phyloP scores from a whole-genome alignment of 2,329 filamentous ascomycete genomes.

The Esteya vermicola region DNA sequence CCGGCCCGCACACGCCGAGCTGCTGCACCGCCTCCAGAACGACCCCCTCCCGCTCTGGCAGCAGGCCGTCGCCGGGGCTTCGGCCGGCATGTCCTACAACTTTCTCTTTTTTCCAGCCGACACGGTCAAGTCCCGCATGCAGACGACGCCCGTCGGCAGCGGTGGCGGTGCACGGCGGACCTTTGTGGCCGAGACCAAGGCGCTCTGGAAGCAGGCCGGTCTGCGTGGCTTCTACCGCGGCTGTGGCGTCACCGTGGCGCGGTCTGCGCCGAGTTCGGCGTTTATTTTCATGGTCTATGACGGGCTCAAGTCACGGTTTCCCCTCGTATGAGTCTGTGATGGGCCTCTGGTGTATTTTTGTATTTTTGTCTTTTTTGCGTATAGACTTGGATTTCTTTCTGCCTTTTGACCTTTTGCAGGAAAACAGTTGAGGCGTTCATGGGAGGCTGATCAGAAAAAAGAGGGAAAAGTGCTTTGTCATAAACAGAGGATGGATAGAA shows the following conservation, averaged over 20 bases:
- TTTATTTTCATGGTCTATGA: conserved; percentile 97
- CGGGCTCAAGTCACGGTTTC: conserved; percentile 58
- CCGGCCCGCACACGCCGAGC: conserved; percentile 17
- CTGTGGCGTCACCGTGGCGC: conserved; percentile 81
- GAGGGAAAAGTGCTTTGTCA: too few species aligned
- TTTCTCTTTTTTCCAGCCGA: conserved; percentile 96
- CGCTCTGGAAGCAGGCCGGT: conserved; percentile 72
- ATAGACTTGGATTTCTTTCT: conserved; percentile 6
- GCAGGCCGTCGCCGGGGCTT: conserved; percentile 74
- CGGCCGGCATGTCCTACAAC: conserved; percentile 87
- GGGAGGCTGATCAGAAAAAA: too few species aligned
- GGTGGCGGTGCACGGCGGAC: conserved; percentile 33
- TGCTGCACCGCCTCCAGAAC: conserved; percentile 25
- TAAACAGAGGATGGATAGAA: too few species aligned
- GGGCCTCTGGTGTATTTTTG: neutral
- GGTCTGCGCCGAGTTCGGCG: conserved; percentile 88
- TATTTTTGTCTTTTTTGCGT: conserved; percentile 11
- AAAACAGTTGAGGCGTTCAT: too few species aligned
- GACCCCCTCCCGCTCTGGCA: conserved; percentile 64
- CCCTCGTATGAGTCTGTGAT: conserved; percentile 22
- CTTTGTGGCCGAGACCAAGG: conserved; percentile 57
- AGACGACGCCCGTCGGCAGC: conserved; percentile 61
- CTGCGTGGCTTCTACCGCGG: conserved; percentile 79
- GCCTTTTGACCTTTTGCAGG: neutral
- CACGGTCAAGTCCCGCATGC: conserved; percentile 94